Evolutionary conservation across 1,139 yeast genomes (phyloP).

Genomic region (Saccharomyces hybrid): DNA sequence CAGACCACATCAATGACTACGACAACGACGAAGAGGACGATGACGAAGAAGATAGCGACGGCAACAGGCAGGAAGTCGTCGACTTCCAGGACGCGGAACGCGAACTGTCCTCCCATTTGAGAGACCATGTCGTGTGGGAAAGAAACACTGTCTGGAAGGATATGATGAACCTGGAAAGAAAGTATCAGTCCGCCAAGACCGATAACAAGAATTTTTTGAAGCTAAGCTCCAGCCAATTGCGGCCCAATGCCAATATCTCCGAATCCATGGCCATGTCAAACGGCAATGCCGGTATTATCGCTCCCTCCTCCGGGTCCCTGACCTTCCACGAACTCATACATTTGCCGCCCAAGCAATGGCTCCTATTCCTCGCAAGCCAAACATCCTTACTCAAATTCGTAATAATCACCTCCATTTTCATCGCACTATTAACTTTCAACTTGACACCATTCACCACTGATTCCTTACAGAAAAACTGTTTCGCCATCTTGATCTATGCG

Average conservation of each 20-base stretch:
- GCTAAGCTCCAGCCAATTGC: not conserved
- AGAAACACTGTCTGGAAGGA: conserved; percentile 97
- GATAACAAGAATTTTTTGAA: conserved; percentile 18
- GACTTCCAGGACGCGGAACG: conserved; percentile 41
- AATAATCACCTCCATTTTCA: conserved; percentile 39
- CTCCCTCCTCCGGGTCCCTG: not conserved
- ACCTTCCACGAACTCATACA: conserved; percentile 13
- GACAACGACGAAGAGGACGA: not conserved
- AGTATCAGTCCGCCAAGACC: conserved; percentile 47
- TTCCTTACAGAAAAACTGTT: conserved; percentile 61
- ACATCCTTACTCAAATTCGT: conserved; percentile 37
- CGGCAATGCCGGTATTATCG: not conserved
- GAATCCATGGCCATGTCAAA: not conserved
- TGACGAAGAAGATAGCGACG: not conserved
- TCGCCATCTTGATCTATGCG: conserved; percentile 71
- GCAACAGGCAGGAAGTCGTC: not conserved
- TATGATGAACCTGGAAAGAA: conserved; percentile 82
- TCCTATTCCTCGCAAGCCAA: conserved; percentile 14
- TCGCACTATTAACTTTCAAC: conserved; percentile 38
- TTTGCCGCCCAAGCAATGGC: conserved; percentile 10
- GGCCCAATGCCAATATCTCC: not conserved
- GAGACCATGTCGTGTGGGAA: conserved; percentile 97
- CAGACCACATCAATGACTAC: conserved; percentile 2
- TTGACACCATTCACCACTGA: conserved; percentile 61
- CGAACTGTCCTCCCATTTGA: conserved; percentile 65